Base-by-base conservation (phyloP, 441 rosid species). In the Croton setiger region DNA sequence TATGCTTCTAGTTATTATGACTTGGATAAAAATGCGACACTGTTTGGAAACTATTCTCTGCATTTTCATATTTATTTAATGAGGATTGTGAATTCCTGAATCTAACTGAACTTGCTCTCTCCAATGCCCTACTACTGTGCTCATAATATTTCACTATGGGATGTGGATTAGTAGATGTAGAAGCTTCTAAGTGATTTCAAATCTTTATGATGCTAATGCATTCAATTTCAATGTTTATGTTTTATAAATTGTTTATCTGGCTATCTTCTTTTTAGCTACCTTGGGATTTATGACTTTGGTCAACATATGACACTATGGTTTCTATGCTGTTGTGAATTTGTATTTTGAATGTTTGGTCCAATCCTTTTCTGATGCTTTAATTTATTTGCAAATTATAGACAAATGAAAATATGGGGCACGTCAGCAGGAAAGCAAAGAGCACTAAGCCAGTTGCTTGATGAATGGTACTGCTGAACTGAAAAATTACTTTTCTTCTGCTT, bases 401-500 rank as follows among this genome's bases (percentile, higher is more conserved):
- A 92, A 80, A 90, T 95, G 95, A 86, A 87, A 69, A 90, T 69
- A 66, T 95, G 98, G 98, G 89, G 91, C 51, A 90, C 91, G 39
- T 92, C 96, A 72, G 72, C 86, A 35, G 98, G 81, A 81, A 95
- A 89, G 84, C 93, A 88, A 83, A 82, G 70, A 70, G 89, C 85
- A 81, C 93, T 95, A 63, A 75, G 93, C 87, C 85, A 87, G 87
- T 82, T 95, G 96, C 91, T 95, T 60, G 98, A 90, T 85, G 99
- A 95, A 86, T 95, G 99, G 99, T 92, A 83, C 36, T 57, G 18
- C 68, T 70, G n/a, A n/a, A n/a, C n/a, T n/a, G n/a, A n/a, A 63
- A 49, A 69, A 68, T 54, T n/a, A 60, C 55, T 60, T 55, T 76
- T 7, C 27, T 74, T 76, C 56, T 60, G 31, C n/a, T 74, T 58